A percentile compares a stretch with the other conserved stretches of the same genome.
Evolutionary conservation across 805 yeast species (phyloP).

Genomic region (Candida vaughaniae): DNA sequence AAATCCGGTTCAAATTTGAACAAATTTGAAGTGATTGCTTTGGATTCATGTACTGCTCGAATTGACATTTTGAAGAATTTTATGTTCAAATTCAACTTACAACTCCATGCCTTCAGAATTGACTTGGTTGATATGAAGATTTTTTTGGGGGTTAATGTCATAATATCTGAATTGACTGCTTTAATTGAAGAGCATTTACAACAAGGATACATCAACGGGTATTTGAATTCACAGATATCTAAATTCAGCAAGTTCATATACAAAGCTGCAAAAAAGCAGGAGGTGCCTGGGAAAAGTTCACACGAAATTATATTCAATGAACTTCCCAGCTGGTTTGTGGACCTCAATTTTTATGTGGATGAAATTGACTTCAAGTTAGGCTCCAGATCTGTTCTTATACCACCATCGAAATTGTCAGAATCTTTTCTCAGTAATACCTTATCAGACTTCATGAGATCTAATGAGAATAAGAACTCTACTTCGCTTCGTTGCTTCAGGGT

Average conservation of each 20-base stretch:
- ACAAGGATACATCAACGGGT: slow-evolving; percentile 27
- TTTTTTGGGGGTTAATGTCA: slow-evolving; percentile 28
- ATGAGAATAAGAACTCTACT: slow-evolving; percentile 12
- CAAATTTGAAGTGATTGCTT: slow-evolving; percentile 1
- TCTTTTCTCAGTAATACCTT: slow-evolving; percentile 9
- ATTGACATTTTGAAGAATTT: slow-evolving; percentile 29
- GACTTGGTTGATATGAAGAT: slow-evolving; percentile 30
- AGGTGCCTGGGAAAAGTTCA: not conserved
- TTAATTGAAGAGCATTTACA: slow-evolving; percentile 23
- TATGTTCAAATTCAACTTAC: slow-evolving; percentile 20
- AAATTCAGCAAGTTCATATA: slow-evolving; percentile 10
- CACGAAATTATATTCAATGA: slow-evolving; percentile 18
- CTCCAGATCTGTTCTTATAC: slow-evolving; percentile 39
- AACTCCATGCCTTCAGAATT: slow-evolving; percentile 20
- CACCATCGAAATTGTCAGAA: slow-evolving; percentile 17
- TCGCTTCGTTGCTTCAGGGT: slow-evolving; percentile 18
- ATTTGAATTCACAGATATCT: slow-evolving; percentile 22
- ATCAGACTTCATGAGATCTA: slow-evolving; percentile 15
- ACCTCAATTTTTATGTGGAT: slow-evolving; percentile 17
- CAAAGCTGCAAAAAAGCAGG: not conserved
- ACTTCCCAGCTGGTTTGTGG: slow-evolving; percentile 36
- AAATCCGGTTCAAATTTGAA: not conserved
- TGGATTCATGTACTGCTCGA: slow-evolving; percentile 1
- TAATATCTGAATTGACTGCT: slow-evolving; percentile 26
- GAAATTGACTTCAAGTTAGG: slow-evolving; percentile 27